phyloP scores from a whole-genome alignment of 352 stramenopile genomes.

The Phytophthora colocasiae region DNA sequence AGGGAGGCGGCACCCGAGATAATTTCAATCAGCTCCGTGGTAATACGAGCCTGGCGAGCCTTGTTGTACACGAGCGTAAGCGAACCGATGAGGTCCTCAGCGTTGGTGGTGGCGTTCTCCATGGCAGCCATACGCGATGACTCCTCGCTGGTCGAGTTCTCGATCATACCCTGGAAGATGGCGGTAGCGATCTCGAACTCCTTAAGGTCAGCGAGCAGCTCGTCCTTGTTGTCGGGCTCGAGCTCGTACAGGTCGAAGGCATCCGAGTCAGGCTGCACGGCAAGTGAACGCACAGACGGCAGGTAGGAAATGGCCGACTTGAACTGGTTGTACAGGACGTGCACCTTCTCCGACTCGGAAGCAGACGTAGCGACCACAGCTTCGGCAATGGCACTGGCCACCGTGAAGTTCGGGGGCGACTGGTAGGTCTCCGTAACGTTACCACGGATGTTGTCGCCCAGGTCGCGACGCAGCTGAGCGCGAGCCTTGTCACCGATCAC shows the following conservation, averaged over 20 bases:
- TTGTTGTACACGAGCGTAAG: conserved; percentile 92
- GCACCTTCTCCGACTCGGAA: conserved; percentile 93
- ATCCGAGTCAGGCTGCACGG: conserved; percentile 67
- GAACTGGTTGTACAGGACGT: conserved; percentile 98
- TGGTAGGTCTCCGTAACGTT: conserved; percentile 88
- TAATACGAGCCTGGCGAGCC: conserved; percentile 96
- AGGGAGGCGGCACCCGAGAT: conserved; percentile 97
- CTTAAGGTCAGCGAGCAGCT: conserved; percentile 97
- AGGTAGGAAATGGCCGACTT: conserved; percentile 96
- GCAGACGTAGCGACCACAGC: conserved; percentile 72
- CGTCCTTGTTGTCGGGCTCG: conserved; percentile 97
- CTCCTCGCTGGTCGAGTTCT: conserved; percentile 98
- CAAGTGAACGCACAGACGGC: conserved; percentile 89
- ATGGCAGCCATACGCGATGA: conserved; percentile 99
- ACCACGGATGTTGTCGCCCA: conserved; percentile 66
- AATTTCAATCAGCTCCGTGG: conserved; percentile 98
- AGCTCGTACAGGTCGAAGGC: conserved; percentile 96
- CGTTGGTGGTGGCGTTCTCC: conserved; percentile 99
- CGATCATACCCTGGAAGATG: conserved; percentile 97
- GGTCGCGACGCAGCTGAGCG: conserved; percentile 91
- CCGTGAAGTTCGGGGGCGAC: conserved; percentile 90
- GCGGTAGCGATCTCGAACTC: conserved; percentile 92
- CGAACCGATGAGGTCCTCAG: conserved; percentile 97
- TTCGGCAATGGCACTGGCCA: conserved; percentile 93
- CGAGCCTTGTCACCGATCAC: conserved; percentile 98